Conservation (phyloP, 2,329 filamentous ascomycete genomes). For the Dothistroma pini region DNA sequence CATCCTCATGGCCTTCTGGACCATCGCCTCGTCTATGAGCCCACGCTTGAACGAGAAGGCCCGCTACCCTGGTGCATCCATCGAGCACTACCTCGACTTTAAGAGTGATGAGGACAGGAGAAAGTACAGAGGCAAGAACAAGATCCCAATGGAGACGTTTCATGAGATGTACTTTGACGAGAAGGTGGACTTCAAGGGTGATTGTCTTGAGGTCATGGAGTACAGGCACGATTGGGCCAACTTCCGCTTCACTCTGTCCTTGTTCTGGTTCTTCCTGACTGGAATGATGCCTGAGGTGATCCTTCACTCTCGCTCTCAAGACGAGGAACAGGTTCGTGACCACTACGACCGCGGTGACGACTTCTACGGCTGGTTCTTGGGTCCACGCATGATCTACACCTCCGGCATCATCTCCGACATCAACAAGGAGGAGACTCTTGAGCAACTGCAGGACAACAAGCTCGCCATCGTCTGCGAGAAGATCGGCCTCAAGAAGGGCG, state of each 20-base stretch:
- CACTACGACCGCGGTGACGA: constrained; percentile 98
- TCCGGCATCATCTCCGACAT: constrained; percentile 89
- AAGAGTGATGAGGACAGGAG: constrained; percentile 57
- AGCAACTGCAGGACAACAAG: constrained; percentile 98
- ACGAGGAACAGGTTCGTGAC: constrained; percentile 95
- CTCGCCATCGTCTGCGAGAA: constrained; percentile 93
- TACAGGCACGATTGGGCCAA: constrained; percentile 96
- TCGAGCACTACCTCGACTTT: constrained; percentile 88
- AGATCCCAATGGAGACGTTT: constrained; percentile 89
- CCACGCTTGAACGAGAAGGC: constrained; percentile 93
- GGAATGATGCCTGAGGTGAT: constrained; percentile 86
- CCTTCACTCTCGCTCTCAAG: constrained; percentile 88
- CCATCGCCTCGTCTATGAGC: constrained; percentile 71
- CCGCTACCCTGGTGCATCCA: constrained; percentile 75
- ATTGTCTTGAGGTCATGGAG: constrained; percentile 83
- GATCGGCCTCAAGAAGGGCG: constrained; percentile 76
- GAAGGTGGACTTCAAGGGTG: constrained; percentile 92
- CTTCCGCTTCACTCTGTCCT: constrained; percentile 81
- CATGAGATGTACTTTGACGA: constrained; percentile 97
- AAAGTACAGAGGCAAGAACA: constrained; percentile 73
- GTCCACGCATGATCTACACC: constrained; percentile 98
- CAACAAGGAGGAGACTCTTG: constrained; percentile 81
- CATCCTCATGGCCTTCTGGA: constrained; percentile 79
- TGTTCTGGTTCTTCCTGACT: constrained; percentile 86
- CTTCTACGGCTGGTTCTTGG: constrained; percentile 98